phyloP scores from a whole-genome alignment of 2,329 filamentous ascomycete genomes.

The Sodiomyces alkalinus region DNA sequence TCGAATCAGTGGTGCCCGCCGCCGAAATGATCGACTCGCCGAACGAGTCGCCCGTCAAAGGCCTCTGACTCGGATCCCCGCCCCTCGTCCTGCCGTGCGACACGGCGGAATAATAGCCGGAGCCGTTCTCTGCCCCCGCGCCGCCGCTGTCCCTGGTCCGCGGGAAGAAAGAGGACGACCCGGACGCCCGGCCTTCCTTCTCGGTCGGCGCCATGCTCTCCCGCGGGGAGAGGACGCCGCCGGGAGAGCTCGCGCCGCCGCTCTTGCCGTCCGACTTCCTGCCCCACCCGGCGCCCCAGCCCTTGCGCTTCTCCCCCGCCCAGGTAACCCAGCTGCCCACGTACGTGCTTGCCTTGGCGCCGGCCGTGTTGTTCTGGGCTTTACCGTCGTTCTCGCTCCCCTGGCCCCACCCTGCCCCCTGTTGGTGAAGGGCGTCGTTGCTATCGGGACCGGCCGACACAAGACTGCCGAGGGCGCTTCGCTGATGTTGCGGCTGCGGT shows the following conservation, averaged over 20 bases:
- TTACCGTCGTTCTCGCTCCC: neutral
- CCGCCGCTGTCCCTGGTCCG: constrained; percentile 2
- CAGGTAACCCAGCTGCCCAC: constrained; percentile 55
- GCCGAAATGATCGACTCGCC: constrained; percentile 29
- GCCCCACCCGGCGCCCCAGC: constrained; percentile 28
- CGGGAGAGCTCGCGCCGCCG: constrained; percentile 1
- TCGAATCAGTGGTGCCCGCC: constrained; percentile 9
- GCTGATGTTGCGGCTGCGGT: no score
- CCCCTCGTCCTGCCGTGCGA: constrained; percentile 1
- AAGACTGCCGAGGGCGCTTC: constrained; percentile 13
- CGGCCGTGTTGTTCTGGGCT: constrained; percentile 31
- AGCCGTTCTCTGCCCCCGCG: no score
- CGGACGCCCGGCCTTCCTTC: constrained; percentile 2
- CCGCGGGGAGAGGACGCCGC: neutral
- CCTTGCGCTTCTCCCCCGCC: constrained; percentile 63
- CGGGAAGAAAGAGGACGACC: constrained; percentile 2
- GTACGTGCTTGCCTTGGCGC: constrained; percentile 45
- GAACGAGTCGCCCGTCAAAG: constrained; percentile 25
- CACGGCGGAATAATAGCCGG: no score
- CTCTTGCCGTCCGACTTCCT: constrained; percentile 4
- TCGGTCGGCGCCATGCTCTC: constrained; percentile 14
- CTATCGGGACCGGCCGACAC: constrained; percentile 8
- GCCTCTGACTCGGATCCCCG: constrained; percentile 10
- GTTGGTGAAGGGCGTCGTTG: constrained; percentile 21
- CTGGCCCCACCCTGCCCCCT: no score